Evolutionary conservation across 2,329 filamentous ascomycete genomes (phyloP), one percentile per base, ranked within the genome.

Genomic region (Arthroderma sp.): DNA sequence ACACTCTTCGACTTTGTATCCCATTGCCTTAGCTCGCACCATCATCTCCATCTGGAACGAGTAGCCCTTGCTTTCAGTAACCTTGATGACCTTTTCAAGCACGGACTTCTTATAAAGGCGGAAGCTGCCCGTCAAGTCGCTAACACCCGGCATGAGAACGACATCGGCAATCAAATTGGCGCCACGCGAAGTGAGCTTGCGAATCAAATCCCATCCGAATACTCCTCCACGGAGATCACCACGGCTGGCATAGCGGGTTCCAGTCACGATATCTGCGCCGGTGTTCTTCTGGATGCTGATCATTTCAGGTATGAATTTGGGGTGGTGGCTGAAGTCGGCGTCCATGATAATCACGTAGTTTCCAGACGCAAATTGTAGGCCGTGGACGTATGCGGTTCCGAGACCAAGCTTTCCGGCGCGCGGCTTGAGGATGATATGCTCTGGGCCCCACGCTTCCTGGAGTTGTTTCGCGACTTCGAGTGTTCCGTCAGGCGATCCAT

Each of bases 1-100:
- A 49, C 94, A 89, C 73, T 98, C 91, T 10, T 85, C 85, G 30
- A 98, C 89, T 33, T 81, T 84, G 70, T 78, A 94, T 1, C 91
- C 89, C 85, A 95, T 88, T 10, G 83, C 85, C 77, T 95, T 95
- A 31, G 91, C 91, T 50, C 88, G 76, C 6, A 96, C 89, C 81
- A 95, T 96, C 80, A 98, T 83, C 74, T 95, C 89, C 91, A 98
- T 98, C 78, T 98, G 91, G 74, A 98, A 98, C 36, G 84, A 89
- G 65, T 96, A 98, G 2, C 91, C 91, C 70, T 96, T 94, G 62
- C 85, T 91, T 73, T 95, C 83, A 6, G 87, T 95, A 66, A 77
- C 85, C 59, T 75, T 72, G 57, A 98, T 95, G 47, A 94, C 86
- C 72, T 85, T 88, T 64, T 94, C 78, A 59, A 98, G 67, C 50